Percentiles rank a stretch among this genome's conserved stretches.
These are phyloP conservation scores for Leucocoprinus leucothites DNA, from an alignment of 768 basidiomycete species.

Conservation along the genomic window DNA sequence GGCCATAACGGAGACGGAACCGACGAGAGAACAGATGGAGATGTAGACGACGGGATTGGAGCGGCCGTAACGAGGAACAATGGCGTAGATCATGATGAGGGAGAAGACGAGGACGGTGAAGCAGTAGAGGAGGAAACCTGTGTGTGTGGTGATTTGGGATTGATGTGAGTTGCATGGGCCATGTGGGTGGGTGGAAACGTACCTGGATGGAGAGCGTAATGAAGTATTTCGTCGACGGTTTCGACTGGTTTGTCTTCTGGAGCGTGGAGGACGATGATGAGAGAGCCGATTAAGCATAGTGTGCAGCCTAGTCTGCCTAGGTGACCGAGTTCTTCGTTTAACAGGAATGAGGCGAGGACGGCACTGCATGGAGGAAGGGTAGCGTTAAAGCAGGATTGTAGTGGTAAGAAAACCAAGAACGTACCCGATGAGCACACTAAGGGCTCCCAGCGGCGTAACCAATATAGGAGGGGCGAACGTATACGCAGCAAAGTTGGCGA, in stretches of 20 bases:
- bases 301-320: constrained; percentile 87
- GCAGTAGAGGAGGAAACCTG: constrained; percentile 91
- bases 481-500: constrained; percentile 93
- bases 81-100: constrained; percentile 80
- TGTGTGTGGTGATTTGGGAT: too few species aligned
- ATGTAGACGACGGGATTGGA: constrained; percentile 90
- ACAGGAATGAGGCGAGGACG: constrained; percentile 87
- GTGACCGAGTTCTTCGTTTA: constrained; percentile 92
- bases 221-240: constrained; percentile 91
- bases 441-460: constrained; percentile 96
- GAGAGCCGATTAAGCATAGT: constrained; percentile 79
- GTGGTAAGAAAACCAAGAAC: constrained; percentile 23
- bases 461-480: constrained; percentile 97
- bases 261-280: constrained; percentile 95
- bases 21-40: constrained; percentile 94
- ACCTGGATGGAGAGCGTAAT: constrained; percentile 95
- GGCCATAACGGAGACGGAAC: constrained; percentile 97
- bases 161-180: too few species aligned
- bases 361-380: constrained; percentile 50
- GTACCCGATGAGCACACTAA: constrained; percentile 95
- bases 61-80: constrained; percentile 84
- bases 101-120: constrained; percentile 80
- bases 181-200: constrained; percentile 18
- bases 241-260: constrained; percentile 92
- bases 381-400: not conserved